Evolutionary conservation across 192 early-diverging fungal species (phyloP).

Genomic region (Anaeromyces robustus): DNA sequence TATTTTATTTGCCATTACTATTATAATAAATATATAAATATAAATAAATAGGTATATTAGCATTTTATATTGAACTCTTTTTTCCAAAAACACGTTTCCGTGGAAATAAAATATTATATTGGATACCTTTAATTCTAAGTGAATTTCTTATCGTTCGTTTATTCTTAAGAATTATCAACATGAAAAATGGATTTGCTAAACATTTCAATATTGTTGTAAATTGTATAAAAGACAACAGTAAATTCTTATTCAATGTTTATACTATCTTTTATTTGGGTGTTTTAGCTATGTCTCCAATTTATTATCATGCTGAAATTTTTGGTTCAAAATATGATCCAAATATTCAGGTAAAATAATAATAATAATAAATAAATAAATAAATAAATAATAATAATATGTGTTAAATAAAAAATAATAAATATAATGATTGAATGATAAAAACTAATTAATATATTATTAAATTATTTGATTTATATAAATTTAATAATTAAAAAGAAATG

Average conservation of each 20-base stretch:
- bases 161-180: not conserved
- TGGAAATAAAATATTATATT: not conserved
- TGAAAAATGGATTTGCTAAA: not conserved
- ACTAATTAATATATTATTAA: no score
- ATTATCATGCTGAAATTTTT: not conserved
- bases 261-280: not conserved
- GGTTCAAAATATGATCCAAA: not conserved
- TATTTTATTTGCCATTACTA: no score
- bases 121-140: not conserved
- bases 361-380: no score
- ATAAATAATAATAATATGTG: no score
- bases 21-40: no score
- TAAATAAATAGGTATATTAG: not conserved
- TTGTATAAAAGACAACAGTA: not conserved
- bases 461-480: no score
- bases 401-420: no score
- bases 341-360: not conserved
- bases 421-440: no score
- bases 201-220: not conserved
- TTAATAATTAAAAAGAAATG: no score
- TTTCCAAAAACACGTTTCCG: not conserved
- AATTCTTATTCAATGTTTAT: not conserved
- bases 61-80: not conserved
- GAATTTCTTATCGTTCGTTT: not conserved
- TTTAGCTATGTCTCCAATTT: not conserved